Evolutionary conservation across 108 stramenopile genomes (phyloP).

Genomic region (Pseudonitzschia pungens): DNA sequence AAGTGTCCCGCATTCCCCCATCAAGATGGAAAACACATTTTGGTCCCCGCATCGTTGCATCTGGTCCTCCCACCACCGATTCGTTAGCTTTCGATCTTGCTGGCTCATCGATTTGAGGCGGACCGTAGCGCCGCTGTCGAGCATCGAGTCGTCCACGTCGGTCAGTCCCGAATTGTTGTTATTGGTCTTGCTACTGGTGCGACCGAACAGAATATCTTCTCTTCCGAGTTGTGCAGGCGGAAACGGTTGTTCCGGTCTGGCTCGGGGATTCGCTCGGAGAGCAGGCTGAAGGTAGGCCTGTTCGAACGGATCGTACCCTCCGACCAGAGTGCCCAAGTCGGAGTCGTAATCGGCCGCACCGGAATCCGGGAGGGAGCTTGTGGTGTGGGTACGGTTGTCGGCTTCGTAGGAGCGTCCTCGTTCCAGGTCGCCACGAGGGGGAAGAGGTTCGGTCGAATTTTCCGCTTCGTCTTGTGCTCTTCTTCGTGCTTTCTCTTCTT

Average conservation of each 20-base stretch:
- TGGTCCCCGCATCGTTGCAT: constrained; percentile 63
- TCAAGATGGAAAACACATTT: constrained; percentile 58
- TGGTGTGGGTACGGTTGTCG: constrained; percentile 22
- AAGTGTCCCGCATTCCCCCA: constrained; percentile 84
- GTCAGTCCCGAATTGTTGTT: constrained; percentile 14
- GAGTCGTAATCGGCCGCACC: constrained; percentile 40
- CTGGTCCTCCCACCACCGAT: constrained; percentile 86
- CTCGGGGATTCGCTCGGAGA: constrained; percentile 72
- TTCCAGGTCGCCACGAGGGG: constrained; percentile 13
- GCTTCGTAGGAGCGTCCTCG: constrained; percentile 26
- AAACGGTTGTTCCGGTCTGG: constrained; percentile 87
- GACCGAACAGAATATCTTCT: constrained; percentile 60
- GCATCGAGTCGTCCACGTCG: constrained; percentile 43
- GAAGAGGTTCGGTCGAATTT: constrained; percentile 4
- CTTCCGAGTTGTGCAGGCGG: constrained; percentile 82
- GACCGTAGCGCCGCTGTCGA: constrained; percentile 75
- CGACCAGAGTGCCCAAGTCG: constrained; percentile 58
- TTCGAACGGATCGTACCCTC: constrained; percentile 74
- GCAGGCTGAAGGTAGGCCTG: constrained; percentile 84
- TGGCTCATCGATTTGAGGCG: constrained; percentile 72
- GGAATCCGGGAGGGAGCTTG: constrained; percentile 20
- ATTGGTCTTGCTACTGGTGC: background rate
- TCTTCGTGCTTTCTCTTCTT: constrained; percentile 63
- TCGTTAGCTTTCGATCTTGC: constrained; percentile 64
- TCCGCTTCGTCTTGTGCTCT: constrained; percentile 24